Base-by-base conservation (phyloP, 306 rosid genomes). In the Castanea mollissima region DNA sequence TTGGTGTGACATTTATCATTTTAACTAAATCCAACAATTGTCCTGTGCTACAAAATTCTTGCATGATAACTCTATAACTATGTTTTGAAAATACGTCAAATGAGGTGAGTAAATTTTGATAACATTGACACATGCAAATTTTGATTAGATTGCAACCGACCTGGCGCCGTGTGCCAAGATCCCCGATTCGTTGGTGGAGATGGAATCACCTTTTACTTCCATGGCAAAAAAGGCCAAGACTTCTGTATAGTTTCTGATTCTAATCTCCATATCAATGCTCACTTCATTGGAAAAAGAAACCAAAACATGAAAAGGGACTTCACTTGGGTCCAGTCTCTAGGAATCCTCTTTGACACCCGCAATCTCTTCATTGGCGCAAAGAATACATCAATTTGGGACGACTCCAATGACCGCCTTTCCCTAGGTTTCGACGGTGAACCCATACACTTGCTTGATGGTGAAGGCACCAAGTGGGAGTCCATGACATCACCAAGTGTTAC, bases 161-260 rank as follows among this genome's bases (percentile, higher is more conserved):
- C 80, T 10, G 80, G 86, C 20, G 86, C 83, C 0, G 86, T 79
- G 51, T 83, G 86, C 80, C 83, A 83, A 71, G 86, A 83, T 31
- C 86, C 86, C 2, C 87, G 91, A 58, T 89, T 91, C 79, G 81
- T 89, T 3, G 93, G 93, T 18, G 91, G 93, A 4, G 90, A 91
- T 71, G 96, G 93, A 5, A 65, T 84, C 72, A 87, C 91, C 13
- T 91, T 91, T 73, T 91, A 87, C 44, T 83, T 83, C 74, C 86
- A 75, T 9, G 86, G 86, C 62, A 70, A 83, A 58, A 64, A 71
- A 72, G 80, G 79, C 70, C 69, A 55, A 3, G 80, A 83, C 23
- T 83, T 83, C 77, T 83, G 83, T 77, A 20, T 83, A 5, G 78
- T 79, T 32, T 79, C 86, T 5, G 86, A 83, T 21, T 38, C 80